A percentile compares a stretch with the other conserved stretches of the same genome.
These are phyloP conservation scores for Boletus rubroflammeus DNA, from an alignment of 768 basidiomycete species.

Conservation along the genomic window DNA sequence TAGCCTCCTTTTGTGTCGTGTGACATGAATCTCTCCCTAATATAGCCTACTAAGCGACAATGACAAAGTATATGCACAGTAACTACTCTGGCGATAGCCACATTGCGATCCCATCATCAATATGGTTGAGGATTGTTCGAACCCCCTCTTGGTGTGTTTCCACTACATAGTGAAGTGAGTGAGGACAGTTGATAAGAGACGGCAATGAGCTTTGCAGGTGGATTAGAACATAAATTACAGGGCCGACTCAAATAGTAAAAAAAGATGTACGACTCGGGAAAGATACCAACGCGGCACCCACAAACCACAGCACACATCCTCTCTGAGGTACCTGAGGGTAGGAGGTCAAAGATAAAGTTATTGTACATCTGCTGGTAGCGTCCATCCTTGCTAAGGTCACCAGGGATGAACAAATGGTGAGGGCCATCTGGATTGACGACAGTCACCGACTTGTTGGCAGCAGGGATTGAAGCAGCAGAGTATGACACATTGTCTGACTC, in stretches of 20 bases:
- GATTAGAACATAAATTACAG: background rate
- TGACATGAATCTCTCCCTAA: no score
- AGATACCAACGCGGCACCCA: background rate
- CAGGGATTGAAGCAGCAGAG: no score
- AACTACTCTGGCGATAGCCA: background rate
- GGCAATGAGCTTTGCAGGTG: background rate
- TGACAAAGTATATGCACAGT: no score
- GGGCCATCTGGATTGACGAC: background rate
- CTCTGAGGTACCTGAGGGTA: background rate
- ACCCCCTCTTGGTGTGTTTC: background rate
- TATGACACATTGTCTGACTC: no score
- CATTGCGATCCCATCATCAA: background rate
- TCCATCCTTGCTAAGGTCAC: background rate
- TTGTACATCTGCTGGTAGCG: background rate
- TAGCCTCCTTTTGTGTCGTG: no score
- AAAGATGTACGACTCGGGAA: background rate
- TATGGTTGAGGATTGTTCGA: background rate
- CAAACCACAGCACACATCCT: background rate
- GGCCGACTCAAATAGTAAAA: background rate
- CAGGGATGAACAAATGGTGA: background rate
- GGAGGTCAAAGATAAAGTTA: background rate
- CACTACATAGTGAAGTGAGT: background rate
- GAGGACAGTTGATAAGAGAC: background rate
- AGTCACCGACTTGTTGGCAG: background rate
- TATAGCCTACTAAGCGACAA: no score